Conservation (phyloP, 352 stramenopile genomes). For the Globisporangium orthogonon region DNA sequence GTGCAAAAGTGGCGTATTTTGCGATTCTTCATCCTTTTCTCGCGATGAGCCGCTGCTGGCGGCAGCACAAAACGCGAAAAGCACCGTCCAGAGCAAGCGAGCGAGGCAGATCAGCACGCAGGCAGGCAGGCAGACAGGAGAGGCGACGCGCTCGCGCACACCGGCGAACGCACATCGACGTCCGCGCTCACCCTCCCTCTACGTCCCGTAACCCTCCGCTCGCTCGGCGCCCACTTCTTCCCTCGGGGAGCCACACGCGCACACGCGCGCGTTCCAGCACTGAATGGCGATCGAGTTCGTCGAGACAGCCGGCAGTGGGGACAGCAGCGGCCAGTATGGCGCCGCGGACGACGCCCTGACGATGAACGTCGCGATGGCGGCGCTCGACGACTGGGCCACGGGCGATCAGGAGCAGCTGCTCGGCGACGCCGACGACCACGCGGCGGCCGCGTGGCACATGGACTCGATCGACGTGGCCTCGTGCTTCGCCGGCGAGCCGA, state of each 20-base stretch:
- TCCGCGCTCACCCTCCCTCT: background rate
- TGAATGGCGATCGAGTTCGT: conserved; percentile 16
- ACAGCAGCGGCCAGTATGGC: conserved; percentile 1
- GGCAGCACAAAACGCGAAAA: background rate
- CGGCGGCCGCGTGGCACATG: conserved; percentile 20
- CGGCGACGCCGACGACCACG: conserved; percentile 21
- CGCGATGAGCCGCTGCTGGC: background rate
- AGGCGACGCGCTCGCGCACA: background rate
- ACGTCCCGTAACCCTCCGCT: background rate
- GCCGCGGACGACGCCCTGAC: conserved; percentile 8
- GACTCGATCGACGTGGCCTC: conserved; percentile 21
- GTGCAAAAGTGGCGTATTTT: too few species aligned
- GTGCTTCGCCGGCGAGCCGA: conserved; percentile 9
- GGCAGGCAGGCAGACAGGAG: background rate
- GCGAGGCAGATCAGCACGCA: background rate
- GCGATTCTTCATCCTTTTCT: background rate
- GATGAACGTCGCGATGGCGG: conserved; percentile 3
- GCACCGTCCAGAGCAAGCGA: background rate
- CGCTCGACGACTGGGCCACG: conserved; percentile 20
- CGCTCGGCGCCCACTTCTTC: background rate
- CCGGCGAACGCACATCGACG: too few species aligned
- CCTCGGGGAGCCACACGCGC: conserved; percentile 2
- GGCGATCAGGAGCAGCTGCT: conserved; percentile 11
- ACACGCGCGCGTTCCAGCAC: background rate
- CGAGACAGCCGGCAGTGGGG: conserved; percentile 7